Base-by-base conservation (phyloP, 768 basidiomycete species). In the Boletus rufocinnamomeus region DNA sequence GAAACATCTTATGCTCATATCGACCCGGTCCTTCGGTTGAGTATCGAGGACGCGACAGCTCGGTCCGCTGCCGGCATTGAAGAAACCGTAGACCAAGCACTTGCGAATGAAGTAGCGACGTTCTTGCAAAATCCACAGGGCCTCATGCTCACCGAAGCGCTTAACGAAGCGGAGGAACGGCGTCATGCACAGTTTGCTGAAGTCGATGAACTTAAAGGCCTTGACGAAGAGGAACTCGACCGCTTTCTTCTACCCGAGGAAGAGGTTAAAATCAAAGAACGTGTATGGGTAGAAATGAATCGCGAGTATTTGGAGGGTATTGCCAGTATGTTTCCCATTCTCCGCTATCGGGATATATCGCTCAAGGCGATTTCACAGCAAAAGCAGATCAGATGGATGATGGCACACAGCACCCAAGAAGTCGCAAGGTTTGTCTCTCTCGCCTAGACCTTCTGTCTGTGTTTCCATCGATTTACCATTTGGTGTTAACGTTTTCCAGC, bases 241-340 rank as follows among this genome's bases (percentile, higher is more conserved):
- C 78, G 77, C 27, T 89, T 97, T 68, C 76, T 93, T 55, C 74
- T 95, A 25, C 84, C 81, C 9, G 87, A 88, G 37, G 89, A 88
- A 25, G 94, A 96, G 72, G 88, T 91, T 4, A 85, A 79, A 69
- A 79, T 93, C 67, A 98, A 91, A 72, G 92, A 93, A 71, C 85
- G 92, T 13, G 84, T 97, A 2, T 98, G 95, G 95, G 93, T 95
- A 49, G 93, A 95, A 74, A 78, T 93, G 66, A 97, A 97, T 71
- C 82, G 82, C 64, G 95, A 97, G 34, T 98, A 96, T 71, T 75
- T 98, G 37, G 89, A 94, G 69, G 86, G 88, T 17, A 78, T 95
- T 35, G 94, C 93, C 52, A 90, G 93, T 65, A 58, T 40, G 62
- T 58, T 64, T 43, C 23, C 25, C 23, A 41, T n/a, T 40, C n/a